phyloP scores from a whole-genome alignment of 176 grass and related monocot species.

The Hordeum vulgare region MorexV3_pseudomolecules_assembly NC_058520.1:329504526-329505025 shows the following conservation, averaged over 20 bases:
- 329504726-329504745: background rate
- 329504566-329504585: no score
- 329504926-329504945: background rate
- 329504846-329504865: background rate
- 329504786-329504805: background rate
- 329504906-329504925: background rate
- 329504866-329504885: background rate
- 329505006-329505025: background rate
- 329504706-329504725: background rate
- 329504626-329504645: no score
- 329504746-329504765: background rate
- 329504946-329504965: background rate
- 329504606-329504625: no score
- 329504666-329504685: background rate
- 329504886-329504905: background rate
- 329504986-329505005: background rate
- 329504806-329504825: background rate
- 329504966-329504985: background rate
- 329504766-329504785: background rate
- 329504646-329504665: background rate
- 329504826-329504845: background rate
- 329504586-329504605: no score
- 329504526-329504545: no score
- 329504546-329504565: no score
- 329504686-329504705: background rate